Evolutionary conservation across 306 rosid genomes (phyloP).

Genomic region (Quercus ilex): DNA sequence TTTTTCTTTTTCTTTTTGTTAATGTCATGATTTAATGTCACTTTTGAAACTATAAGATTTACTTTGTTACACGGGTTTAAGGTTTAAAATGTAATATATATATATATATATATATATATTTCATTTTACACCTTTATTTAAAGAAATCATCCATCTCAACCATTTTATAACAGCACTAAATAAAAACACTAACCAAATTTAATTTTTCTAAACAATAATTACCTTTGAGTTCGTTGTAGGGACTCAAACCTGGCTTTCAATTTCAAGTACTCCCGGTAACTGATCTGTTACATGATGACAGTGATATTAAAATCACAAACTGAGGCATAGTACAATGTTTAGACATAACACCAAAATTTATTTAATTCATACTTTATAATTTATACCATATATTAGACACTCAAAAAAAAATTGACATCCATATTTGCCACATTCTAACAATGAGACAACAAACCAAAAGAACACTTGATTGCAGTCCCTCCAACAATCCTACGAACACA

Average conservation of each 20-base stretch:
- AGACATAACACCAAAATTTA: not conserved
- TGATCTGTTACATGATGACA: constrained; percentile 50
- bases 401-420: not conserved
- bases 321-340: not conserved
- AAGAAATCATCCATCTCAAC: not conserved
- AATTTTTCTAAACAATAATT: not conserved
- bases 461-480: not conserved
- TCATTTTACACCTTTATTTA: not conserved
- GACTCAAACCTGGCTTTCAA: constrained; percentile 83
- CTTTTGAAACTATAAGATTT: too few relatives aligned
- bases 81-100: too few relatives aligned
- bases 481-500: too few relatives aligned
- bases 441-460: not conserved
- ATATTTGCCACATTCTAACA: not conserved
- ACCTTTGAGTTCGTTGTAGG: constrained; percentile 94
- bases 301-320: constrained; percentile 8
- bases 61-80: too few relatives aligned
- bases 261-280: constrained; percentile 88
- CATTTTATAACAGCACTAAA: not conserved
- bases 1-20: too few relatives aligned
- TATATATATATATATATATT: too few relatives aligned
- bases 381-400: not conserved
- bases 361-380: too few relatives aligned
- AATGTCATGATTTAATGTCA: too few relatives aligned
- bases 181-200: not conserved